These are phyloP conservation scores for Rubia peregrina DNA, from an alignment of 305 asterid genomes.

Conservation along the genomic window DNA sequence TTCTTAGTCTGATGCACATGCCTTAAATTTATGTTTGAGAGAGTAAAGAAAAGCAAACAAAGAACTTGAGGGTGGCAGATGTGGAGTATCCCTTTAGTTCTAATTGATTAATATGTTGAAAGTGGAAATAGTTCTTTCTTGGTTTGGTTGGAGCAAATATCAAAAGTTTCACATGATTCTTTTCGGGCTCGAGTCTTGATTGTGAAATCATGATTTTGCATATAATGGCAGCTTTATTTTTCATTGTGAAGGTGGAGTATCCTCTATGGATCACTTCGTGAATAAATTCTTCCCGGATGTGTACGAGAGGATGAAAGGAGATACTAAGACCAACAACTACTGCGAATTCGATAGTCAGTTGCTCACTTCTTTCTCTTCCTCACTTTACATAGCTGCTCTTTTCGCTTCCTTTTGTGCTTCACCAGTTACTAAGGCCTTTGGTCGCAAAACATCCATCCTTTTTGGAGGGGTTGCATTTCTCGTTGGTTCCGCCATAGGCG, in stretches of 20 bases:
- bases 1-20: too few relatives aligned
- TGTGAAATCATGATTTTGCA: neutral
- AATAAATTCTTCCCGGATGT: slow-evolving; percentile 25
- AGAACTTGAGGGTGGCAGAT: too few relatives aligned
- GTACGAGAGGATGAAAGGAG: slow-evolving; percentile 16
- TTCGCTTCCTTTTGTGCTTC: slow-evolving; percentile 34
- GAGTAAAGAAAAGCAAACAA: too few relatives aligned
- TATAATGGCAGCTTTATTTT: neutral
- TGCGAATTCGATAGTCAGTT: slow-evolving; percentile 31
- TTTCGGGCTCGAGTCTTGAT: neutral
- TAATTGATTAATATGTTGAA: too few relatives aligned
- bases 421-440: slow-evolving; percentile 20
- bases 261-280: slow-evolving; percentile 29
- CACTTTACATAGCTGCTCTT: slow-evolving; percentile 26
- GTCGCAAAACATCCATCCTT: slow-evolving; percentile 14
- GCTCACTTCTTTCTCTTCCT: slow-evolving; percentile 29
- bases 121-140: neutral
- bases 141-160: neutral
- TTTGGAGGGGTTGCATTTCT: slow-evolving; percentile 11
- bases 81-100: too few relatives aligned
- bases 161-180: neutral
- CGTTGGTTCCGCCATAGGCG: slow-evolving; percentile 10
- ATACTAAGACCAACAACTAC: slow-evolving; percentile 24
- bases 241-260: slow-evolving; percentile 18
- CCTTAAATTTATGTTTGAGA: too few relatives aligned